These are phyloP conservation scores for Pneumocystis sp. DNA, from an alignment of 1,139 yeast genomes.

Conservation along the genomic window DNA sequence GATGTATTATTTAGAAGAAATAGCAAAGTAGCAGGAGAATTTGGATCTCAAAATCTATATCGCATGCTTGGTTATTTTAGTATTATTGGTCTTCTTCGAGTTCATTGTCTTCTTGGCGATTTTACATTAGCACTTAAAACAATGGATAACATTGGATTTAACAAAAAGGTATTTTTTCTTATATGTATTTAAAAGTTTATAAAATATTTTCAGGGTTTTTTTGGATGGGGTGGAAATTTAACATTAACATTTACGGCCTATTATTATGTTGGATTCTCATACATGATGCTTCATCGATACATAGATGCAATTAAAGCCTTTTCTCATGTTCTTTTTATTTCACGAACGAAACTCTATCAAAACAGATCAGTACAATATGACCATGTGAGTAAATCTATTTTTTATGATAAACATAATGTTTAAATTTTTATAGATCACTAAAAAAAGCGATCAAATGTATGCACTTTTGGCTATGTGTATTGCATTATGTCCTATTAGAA, in stretches of 20 bases:
- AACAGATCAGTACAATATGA: constrained; percentile 33
- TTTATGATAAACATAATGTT: background rate
- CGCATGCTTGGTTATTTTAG: constrained; percentile 36
- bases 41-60: constrained; percentile 30
- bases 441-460: constrained; percentile 38
- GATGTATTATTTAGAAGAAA: constrained; percentile 9
- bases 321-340: constrained; percentile 33
- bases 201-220: background rate
- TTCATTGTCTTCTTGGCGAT: constrained; percentile 36
- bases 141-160: constrained; percentile 33
- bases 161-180: constrained; percentile 32
- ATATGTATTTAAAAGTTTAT: constrained; percentile 25
- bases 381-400: constrained; percentile 20
- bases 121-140: constrained; percentile 35
- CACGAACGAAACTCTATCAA: constrained; percentile 32
- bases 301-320: constrained; percentile 37
- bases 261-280: constrained; percentile 37
- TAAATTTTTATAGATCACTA: constrained; percentile 16
- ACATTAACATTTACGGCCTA: constrained; percentile 1
- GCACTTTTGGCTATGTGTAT: constrained; percentile 34
- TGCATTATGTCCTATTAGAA: constrained; percentile 30
- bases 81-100: constrained; percentile 34
- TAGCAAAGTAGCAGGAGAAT: constrained; percentile 30
- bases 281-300: constrained; percentile 35
- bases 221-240: constrained; percentile 1